Base-by-base conservation (phyloP, 2,329 filamentous ascomycete genomes). In the Phaeomoniella chlamydospora region DNA sequence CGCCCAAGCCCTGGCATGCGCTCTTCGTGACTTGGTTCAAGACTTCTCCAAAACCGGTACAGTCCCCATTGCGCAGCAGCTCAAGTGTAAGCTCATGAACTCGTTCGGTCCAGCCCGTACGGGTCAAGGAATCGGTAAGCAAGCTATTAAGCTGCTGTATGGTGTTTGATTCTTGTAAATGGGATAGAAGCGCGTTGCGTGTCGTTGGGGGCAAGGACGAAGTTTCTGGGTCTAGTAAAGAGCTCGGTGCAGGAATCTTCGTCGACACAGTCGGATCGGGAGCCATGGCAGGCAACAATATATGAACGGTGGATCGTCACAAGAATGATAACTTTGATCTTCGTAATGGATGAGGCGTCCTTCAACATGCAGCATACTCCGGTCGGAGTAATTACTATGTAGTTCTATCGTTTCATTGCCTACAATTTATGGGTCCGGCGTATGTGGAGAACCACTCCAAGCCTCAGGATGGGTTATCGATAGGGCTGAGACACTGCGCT, bases 71-170 rank as follows among this genome's bases (percentile, higher is more conserved):
- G 44, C 72, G 67, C 37, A 77, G 65, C 29, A 77, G 61, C 38
- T 68, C 59, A 33, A 65, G 64, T 13, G 72, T 61, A 41, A 76
- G 65, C 33, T 56, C 57, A 39, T 65, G 65, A 40, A 78, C 59
- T 17, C 61, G 60, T 45, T 71, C 63, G 30, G 68, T 67, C 72
- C 72, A 78, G 45, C 72, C 72, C n/a, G 59, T 55, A 36, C 68
- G 61, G 46, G 72, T 65, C 9, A 77, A 62, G 15, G 65, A 63
- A 46, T 71, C 62, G 39, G 66, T 59, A 16, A 77, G 60, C 1
- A 64, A 61, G 26, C 56, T 46, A 47, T 75, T 70, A 31, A 78
- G 69, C 47, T 66, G 64, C 47, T 65, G 62, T 43, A 76, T 66
- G 37, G 66, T 63, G 46, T 59, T 57, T 19, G 59, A 58, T 41